These are phyloP conservation scores for Anisogramma anomala DNA, from an alignment of 2,329 filamentous ascomycete genomes.

Conservation along the genomic window DNA sequence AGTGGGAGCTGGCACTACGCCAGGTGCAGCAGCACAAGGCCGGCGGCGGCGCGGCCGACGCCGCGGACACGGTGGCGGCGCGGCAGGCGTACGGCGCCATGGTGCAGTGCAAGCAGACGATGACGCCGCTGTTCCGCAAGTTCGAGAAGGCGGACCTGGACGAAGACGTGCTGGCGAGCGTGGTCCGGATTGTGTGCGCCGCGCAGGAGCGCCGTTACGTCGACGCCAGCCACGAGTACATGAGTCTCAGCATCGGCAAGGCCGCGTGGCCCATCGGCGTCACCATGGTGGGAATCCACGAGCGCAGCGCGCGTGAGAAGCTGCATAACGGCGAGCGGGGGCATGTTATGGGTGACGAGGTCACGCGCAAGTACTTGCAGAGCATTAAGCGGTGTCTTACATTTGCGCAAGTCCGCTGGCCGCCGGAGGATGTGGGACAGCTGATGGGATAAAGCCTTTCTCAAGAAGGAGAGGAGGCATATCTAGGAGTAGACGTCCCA, in stretches of 20 bases:
- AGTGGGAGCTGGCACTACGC: slow-evolving; percentile 72
- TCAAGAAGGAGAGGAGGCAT: not conserved
- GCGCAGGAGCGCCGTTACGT: slow-evolving; percentile 88
- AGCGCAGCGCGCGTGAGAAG: slow-evolving; percentile 90
- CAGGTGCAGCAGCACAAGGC: slow-evolving; percentile 42
- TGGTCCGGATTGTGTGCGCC: slow-evolving; percentile 84
- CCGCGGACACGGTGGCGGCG: slow-evolving; percentile 59
- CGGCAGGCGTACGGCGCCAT: slow-evolving; percentile 75
- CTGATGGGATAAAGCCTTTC: slow-evolving; percentile 85
- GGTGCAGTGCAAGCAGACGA: slow-evolving; percentile 75
- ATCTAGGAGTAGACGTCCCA: too few species aligned
- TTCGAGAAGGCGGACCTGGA: slow-evolving; percentile 74
- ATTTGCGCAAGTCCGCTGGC: slow-evolving; percentile 95
- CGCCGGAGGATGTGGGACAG: slow-evolving; percentile 81
- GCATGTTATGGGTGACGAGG: slow-evolving; percentile 95
- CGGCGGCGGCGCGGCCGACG: slow-evolving; percentile 69
- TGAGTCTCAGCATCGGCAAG: slow-evolving; percentile 87
- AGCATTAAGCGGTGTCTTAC: slow-evolving; percentile 95
- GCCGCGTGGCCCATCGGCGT: slow-evolving; percentile 98
- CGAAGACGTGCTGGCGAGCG: slow-evolving; percentile 64
- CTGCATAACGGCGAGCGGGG: slow-evolving; percentile 78
- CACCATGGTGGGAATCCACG: slow-evolving; percentile 99
- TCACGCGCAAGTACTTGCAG: slow-evolving; percentile 89
- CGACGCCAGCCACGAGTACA: slow-evolving; percentile 90
- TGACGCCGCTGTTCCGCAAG: slow-evolving; percentile 80